Percentiles rank a stretch among this genome's conserved stretches.
phyloP scores from a whole-genome alignment of 305 asterid species.

The Solanum aculeatissimum region DNA sequence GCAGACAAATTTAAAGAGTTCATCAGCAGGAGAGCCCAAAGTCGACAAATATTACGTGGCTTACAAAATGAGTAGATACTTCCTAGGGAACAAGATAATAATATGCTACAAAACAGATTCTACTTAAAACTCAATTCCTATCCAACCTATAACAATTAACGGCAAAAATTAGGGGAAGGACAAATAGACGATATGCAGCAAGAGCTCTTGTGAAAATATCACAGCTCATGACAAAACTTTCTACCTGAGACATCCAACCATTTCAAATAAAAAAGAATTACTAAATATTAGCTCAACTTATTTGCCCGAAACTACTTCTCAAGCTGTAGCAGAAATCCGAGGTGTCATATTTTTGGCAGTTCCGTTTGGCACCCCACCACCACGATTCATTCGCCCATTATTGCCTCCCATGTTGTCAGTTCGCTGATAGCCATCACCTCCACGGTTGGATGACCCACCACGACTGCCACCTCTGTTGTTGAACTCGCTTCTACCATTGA shows the following conservation, averaged over 20 bases:
- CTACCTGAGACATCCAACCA: neutral
- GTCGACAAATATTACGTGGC: neutral
- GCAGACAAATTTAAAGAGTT: neutral
- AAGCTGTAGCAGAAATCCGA: conserved; percentile 61
- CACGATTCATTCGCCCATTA: conserved; percentile 43
- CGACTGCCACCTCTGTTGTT: conserved; percentile 47
- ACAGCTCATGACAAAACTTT: neutral
- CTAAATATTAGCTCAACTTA: neutral
- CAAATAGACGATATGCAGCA: neutral
- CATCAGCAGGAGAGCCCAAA: neutral
- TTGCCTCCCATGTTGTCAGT: conserved; percentile 31
- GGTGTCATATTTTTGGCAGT: conserved; percentile 43
- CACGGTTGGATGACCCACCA: conserved; percentile 22
- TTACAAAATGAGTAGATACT: neutral
- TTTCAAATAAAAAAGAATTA: conserved; percentile 16
- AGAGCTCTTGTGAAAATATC: neutral
- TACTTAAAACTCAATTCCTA: neutral
- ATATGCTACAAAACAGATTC: neutral
- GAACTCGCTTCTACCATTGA: conserved; percentile 45
- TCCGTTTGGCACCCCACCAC: conserved; percentile 45
- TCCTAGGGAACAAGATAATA: neutral
- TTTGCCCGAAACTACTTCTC: conserved; percentile 16
- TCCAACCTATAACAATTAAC: neutral
- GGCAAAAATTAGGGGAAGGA: neutral
- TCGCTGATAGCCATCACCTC: conserved; percentile 51